These are phyloP conservation scores for Thelonectria rubi DNA, from an alignment of 2,329 filamentous ascomycete genomes.

Conservation along the genomic window DNA sequence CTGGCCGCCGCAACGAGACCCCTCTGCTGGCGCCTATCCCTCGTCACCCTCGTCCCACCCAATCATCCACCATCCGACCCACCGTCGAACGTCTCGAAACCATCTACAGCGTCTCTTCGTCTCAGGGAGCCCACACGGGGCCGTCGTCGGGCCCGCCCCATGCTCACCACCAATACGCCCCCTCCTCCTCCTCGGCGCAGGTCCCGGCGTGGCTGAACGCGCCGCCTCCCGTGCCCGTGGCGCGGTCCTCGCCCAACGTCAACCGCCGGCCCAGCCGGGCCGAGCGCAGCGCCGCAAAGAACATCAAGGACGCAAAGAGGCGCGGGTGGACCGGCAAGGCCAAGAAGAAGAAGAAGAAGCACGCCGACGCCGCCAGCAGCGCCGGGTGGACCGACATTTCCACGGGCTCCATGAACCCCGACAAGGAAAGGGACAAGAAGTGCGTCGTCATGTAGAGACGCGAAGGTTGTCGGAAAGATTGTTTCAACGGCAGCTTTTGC, in stretches of 20 bases:
- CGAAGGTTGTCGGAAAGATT: conserved; percentile 13
- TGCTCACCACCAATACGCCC: conserved; percentile 8
- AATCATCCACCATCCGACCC: conserved; percentile 50
- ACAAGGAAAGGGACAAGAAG: conserved; percentile 59
- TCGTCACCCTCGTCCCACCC: conserved; percentile 56
- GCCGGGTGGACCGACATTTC: conserved; percentile 64
- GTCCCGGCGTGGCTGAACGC: conserved; percentile 50
- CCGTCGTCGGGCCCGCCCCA: conserved; percentile 1
- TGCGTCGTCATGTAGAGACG: conserved; percentile 61
- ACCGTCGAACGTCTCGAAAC: conserved; percentile 64
- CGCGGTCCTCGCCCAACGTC: conserved; percentile 54
- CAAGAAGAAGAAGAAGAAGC: conserved; percentile 52
- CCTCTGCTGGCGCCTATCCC: conserved; percentile 63
- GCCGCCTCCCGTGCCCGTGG: conserved; percentile 46
- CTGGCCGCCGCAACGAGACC: conserved; percentile 50
- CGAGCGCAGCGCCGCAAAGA: conserved; percentile 68
- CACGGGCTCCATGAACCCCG: conserved; percentile 40
- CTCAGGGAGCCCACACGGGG: conserved; percentile 27
- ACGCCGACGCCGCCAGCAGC: conserved; percentile 53
- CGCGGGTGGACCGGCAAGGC: conserved; percentile 61
- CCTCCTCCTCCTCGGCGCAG: conserved; percentile 19
- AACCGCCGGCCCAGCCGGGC: conserved; percentile 63
- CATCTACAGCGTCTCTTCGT: conserved; percentile 56
- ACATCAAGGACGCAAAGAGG: conserved; percentile 68
- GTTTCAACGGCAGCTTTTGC: conserved; percentile 27